phyloP scores from a whole-genome alignment of 352 stramenopile genomes.

The Halophytophthora polymorphica region DNA sequence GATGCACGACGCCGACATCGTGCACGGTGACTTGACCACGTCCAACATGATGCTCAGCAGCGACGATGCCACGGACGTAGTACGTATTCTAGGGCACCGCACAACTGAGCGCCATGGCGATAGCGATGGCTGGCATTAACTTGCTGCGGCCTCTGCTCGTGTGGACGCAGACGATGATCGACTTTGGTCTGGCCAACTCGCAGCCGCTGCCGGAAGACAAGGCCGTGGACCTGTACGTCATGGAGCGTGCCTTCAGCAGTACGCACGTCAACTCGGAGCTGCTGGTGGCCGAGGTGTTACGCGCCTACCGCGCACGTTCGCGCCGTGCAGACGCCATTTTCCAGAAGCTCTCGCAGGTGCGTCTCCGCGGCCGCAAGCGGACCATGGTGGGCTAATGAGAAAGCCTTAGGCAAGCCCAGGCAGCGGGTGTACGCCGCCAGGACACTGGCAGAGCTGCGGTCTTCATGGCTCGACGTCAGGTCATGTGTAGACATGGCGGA shows the following conservation, averaged over 20 bases:
- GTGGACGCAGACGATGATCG: constrained; percentile 65
- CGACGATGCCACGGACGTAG: constrained; percentile 56
- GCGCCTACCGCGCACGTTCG: constrained; percentile 83
- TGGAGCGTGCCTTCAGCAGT: constrained; percentile 90
- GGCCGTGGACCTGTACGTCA: constrained; percentile 91
- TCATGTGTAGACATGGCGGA: too few species aligned
- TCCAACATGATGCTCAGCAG: constrained; percentile 92
- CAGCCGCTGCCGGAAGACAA: constrained; percentile 88
- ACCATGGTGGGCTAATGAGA: constrained; percentile 92
- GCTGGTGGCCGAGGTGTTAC: constrained; percentile 79
- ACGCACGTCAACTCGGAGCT: constrained; percentile 86
- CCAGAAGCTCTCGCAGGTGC: constrained; percentile 86
- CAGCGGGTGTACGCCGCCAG: too few species aligned
- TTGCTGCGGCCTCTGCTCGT: constrained; percentile 7
- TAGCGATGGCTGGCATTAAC: too few species aligned
- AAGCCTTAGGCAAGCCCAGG: too few species aligned
- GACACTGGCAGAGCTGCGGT: too few species aligned
- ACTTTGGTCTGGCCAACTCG: constrained; percentile 83
- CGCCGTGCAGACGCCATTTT: constrained; percentile 74
- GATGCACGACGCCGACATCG: constrained; percentile 91
- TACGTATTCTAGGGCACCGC: constrained; percentile 32
- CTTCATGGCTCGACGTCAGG: too few species aligned
- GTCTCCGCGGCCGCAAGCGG: constrained; percentile 86
- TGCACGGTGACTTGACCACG: constrained; percentile 93
- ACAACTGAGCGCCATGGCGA: too few species aligned